Evolutionary conservation across 495 filamentous ascomycete species (phyloP).

Genomic region (Evernia prunastri): DNA sequence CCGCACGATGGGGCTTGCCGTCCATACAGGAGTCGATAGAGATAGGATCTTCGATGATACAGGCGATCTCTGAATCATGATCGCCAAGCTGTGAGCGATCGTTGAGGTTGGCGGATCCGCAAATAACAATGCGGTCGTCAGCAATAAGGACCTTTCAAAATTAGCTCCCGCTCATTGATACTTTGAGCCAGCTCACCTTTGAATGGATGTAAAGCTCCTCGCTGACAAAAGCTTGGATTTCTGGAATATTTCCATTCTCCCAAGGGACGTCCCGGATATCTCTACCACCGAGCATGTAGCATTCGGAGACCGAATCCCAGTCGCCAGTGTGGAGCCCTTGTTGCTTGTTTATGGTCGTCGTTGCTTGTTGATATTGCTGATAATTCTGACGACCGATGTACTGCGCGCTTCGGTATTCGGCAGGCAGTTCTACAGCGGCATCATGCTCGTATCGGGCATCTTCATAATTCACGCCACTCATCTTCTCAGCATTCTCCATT

Average conservation of each 20-base stretch:
- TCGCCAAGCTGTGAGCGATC: slow-evolving; percentile 86
- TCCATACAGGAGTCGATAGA: slow-evolving; percentile 65
- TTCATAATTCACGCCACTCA: slow-evolving; percentile 68
- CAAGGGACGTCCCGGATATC: slow-evolving; percentile 76
- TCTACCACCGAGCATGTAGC: slow-evolving; percentile 76
- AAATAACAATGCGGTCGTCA: slow-evolving; percentile 82
- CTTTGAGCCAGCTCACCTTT: slow-evolving; percentile 48
- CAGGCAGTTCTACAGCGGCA: slow-evolving; percentile 33
- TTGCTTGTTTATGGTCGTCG: slow-evolving; percentile 35
- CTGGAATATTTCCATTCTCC: slow-evolving; percentile 60
- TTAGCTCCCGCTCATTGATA: not conserved
- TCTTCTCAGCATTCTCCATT: slow-evolving; percentile 57
- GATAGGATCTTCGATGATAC: slow-evolving; percentile 71
- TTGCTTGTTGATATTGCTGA: slow-evolving; percentile 63
- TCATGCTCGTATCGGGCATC: slow-evolving; percentile 63
- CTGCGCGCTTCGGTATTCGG: slow-evolving; percentile 6
- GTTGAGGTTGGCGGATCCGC: slow-evolving; percentile 90
- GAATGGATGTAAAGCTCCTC: slow-evolving; percentile 93
- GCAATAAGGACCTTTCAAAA: slow-evolving; percentile 68
- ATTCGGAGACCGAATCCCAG: slow-evolving; percentile 72
- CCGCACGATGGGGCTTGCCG: slow-evolving; percentile 60
- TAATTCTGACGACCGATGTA: slow-evolving; percentile 27
- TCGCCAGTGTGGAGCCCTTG: slow-evolving; percentile 36
- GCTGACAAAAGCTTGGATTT: slow-evolving; percentile 83
- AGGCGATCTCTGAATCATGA: slow-evolving; percentile 81